Evolutionary conservation across 371 early-diverging fungal genomes (phyloP).

Genomic region (Mucor mucedo): DNA sequence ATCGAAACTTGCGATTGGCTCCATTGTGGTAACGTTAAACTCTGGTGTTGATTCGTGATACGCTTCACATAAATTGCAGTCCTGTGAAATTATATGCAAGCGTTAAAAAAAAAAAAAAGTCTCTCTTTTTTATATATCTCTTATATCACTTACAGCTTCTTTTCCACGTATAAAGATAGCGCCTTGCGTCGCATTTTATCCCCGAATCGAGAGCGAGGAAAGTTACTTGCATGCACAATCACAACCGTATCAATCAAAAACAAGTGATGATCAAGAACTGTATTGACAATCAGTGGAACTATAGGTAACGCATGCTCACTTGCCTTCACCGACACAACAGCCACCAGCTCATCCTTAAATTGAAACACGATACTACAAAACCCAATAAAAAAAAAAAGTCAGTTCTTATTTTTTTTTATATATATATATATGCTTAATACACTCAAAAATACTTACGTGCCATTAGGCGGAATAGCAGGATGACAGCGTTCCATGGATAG

Average conservation of each 20-base stretch:
- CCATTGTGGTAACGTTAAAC: slow-evolving; percentile 40
- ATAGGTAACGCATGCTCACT: slow-evolving; percentile 55
- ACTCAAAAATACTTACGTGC: slow-evolving; percentile 36
- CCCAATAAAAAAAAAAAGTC: slow-evolving; percentile 1
- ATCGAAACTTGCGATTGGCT: slow-evolving; percentile 36
- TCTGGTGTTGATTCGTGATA: slow-evolving; percentile 48
- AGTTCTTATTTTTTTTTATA: neutral
- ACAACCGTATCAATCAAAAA: slow-evolving; percentile 77
- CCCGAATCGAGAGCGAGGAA: slow-evolving; percentile 66
- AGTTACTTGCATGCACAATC: slow-evolving; percentile 61
- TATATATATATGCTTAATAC: too few relatives aligned
- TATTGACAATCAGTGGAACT: slow-evolving; percentile 67
- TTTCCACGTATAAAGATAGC: slow-evolving; percentile 33
- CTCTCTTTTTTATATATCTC: neutral
- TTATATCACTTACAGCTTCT: slow-evolving; percentile 35
- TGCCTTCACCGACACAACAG: slow-evolving; percentile 55
- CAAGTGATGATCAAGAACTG: slow-evolving; percentile 74
- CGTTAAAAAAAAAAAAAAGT: neutral
- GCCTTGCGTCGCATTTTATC: slow-evolving; percentile 66
- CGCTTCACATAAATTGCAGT: slow-evolving; percentile 47
- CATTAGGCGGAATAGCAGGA: slow-evolving; percentile 55
- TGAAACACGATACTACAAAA: slow-evolving; percentile 56
- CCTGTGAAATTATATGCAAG: slow-evolving; percentile 6
- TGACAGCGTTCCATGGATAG: slow-evolving; percentile 69
- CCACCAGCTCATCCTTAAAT: slow-evolving; percentile 55